Conservation (phyloP, 1,284 basidiomycete species). For the Rhizoctonia solani region DNA sequence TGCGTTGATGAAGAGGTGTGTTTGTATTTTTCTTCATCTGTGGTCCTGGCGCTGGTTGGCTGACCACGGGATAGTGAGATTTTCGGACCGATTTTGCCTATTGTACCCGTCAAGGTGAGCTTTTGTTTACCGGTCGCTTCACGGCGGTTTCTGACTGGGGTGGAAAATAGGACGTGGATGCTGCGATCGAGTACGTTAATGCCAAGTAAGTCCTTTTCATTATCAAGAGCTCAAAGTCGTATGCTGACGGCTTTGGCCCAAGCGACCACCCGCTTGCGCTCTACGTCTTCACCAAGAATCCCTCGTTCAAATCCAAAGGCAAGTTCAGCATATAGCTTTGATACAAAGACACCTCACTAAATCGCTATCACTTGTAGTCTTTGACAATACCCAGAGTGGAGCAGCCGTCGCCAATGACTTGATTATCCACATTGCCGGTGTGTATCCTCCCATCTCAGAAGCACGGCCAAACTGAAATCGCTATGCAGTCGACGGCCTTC, state of each 20-base stretch:
- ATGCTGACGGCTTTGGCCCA: not conserved
- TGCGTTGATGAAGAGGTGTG: slow-evolving; percentile 58
- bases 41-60: not conserved
- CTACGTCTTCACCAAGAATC: slow-evolving; percentile 72
- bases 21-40: slow-evolving; percentile 17
- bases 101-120: slow-evolving; percentile 60
- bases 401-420: slow-evolving; percentile 69
- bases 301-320: slow-evolving; percentile 65
- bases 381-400: slow-evolving; percentile 69
- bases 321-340: slow-evolving; percentile 27
- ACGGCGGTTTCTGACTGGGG: not conserved
- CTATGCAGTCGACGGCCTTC: slow-evolving; percentile 61
- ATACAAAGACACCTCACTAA: not conserved
- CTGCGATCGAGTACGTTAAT: slow-evolving; percentile 58
- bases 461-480: not conserved
- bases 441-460: slow-evolving; percentile 38
- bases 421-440: slow-evolving; percentile 59
- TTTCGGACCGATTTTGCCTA: slow-evolving; percentile 70
- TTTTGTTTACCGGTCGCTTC: not conserved
- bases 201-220: slow-evolving; percentile 45
- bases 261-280: slow-evolving; percentile 66
- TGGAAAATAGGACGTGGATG: slow-evolving; percentile 48
- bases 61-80: slow-evolving; percentile 53
- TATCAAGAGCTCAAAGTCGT: not conserved
- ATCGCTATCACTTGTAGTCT: slow-evolving; percentile 52